Base-by-base conservation (phyloP, 306 rosid genomes). In the Fragaria iinumae region DNA sequence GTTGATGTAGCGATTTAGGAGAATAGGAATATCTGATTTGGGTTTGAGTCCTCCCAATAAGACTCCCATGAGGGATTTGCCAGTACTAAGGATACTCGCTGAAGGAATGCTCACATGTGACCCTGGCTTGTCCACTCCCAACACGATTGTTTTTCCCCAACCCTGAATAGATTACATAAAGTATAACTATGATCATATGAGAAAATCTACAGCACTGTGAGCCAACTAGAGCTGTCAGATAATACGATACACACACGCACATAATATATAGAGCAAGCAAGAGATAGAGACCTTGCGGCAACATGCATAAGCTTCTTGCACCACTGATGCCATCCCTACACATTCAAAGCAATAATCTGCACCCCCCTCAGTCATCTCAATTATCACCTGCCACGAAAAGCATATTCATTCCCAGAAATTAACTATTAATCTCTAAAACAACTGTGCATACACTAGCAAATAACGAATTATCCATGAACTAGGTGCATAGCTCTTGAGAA, bases 291-390 rank as follows among this genome's bases (percentile, higher is more conserved):
- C 97, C 96, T 88, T 82, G 80, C 91, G 84, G 81, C 91, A 89
- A 71, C 92, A 83, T 76, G 90, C 91, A 76, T 83, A 92, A 43
- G 98, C 98, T 72, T 94, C 97, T 6, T 87, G 84, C 71, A 92
- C 89, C 82, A 92, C 81, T 45, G 92, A 87, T 67, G 93, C 83
- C 82, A 76, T 70, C 50, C 98, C 97, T 64, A 90, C 96, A 69
- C 95, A 92, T 84, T 94, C 97, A 43, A 89, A 92, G 82, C 98
- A 94, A 82, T 83, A 89, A 85, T 92, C 98, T 44, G 95, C 95
- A 38, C 95, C 98, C 4, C 89, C 96, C 14, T 55, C 89, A 64
- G 93, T 92, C 80, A 89, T 88, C 70, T 90, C 91, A 32, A 14
- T 77, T 70, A 92, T 89, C 47, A 82, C 73, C 97, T 91, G 87